A percentile compares a stretch with the other conserved stretches of the same genome.
Evolutionary conservation across 1,284 basidiomycete species (phyloP).

Genomic region (Puccinia novopanici): DNA sequence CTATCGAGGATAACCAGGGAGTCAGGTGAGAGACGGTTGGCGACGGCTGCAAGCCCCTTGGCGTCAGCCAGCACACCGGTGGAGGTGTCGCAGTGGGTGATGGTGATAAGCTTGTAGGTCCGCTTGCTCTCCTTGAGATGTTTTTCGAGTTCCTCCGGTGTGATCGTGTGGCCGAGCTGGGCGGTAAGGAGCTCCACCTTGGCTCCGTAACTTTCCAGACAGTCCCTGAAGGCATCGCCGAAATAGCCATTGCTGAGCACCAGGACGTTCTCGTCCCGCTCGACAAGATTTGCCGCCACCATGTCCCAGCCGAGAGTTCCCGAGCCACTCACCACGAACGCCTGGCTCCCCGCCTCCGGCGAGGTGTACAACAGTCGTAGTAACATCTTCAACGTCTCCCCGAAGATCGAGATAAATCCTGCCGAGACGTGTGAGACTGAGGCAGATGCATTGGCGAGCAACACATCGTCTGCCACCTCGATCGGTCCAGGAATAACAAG

Average conservation of each 20-base stretch:
- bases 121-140: slow-evolving; percentile 65
- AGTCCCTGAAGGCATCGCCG: slow-evolving; percentile 72
- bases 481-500: slow-evolving; percentile 75
- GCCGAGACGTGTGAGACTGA: slow-evolving; percentile 86
- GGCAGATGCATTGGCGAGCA: slow-evolving; percentile 81
- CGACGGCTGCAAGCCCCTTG: slow-evolving; percentile 73
- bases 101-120: slow-evolving; percentile 84
- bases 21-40: slow-evolving; percentile 77
- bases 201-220: slow-evolving; percentile 84
- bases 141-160: slow-evolving; percentile 67
- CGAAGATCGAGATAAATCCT: slow-evolving; percentile 85
- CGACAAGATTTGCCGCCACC: slow-evolving; percentile 78
- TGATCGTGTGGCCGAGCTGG: slow-evolving; percentile 75
- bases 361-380: slow-evolving; percentile 69
- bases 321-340: slow-evolving; percentile 85
- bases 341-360: slow-evolving; percentile 71
- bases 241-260: slow-evolving; percentile 72
- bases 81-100: slow-evolving; percentile 75
- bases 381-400: slow-evolving; percentile 85
- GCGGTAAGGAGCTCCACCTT: slow-evolving; percentile 84
- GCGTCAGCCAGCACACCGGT: slow-evolving; percentile 81
- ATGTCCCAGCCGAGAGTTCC: slow-evolving; percentile 89
- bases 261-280: slow-evolving; percentile 71
- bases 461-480: slow-evolving; percentile 76
- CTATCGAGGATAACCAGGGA: slow-evolving; percentile 85